phyloP scores from a whole-genome alignment of 805 yeast genomes.

The Wickerhamiella australiensis region DNA sequence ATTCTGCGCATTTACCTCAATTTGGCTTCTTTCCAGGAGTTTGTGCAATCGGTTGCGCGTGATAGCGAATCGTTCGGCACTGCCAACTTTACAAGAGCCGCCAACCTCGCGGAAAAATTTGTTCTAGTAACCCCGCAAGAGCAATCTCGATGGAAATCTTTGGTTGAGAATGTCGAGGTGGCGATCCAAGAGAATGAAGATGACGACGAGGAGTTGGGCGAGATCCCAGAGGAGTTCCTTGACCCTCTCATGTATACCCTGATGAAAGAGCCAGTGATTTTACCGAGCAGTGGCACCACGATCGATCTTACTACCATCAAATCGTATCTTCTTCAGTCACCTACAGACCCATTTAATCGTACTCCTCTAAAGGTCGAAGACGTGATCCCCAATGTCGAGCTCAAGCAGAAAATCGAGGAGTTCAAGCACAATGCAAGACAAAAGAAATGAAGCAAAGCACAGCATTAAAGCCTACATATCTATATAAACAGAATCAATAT shows the following conservation, averaged over 20 bases:
- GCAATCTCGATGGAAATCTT: conserved; percentile 46
- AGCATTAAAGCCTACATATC: not conserved
- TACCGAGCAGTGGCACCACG: conserved; percentile 74
- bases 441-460: not conserved
- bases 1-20: conserved; percentile 67
- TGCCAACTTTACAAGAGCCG: conserved; percentile 58
- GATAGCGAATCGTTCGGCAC: conserved; percentile 83
- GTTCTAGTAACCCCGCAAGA: conserved; percentile 44
- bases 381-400: conserved; percentile 63
- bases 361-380: conserved; percentile 82
- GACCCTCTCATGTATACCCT: conserved; percentile 94
- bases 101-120: conserved; percentile 45
- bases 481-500: too few species aligned
- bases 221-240: conserved; percentile 88
- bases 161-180: conserved; percentile 38
- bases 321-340: conserved; percentile 84
- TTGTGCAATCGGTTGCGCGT: conserved; percentile 68
- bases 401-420: conserved; percentile 47
- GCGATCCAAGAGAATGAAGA: conserved; percentile 45
- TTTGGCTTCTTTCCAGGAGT: conserved; percentile 49
- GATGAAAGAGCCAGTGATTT: conserved; percentile 92
- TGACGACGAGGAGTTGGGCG: conserved; percentile 82
- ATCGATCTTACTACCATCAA: conserved; percentile 88
- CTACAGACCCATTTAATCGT: conserved; percentile 96
- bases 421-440: conserved; percentile 33